A percentile compares a stretch with the other conserved stretches of the same genome.
Conservation (phyloP, 2,329 filamentous ascomycete genomes). For the Pseudophaeomoniella oleicola region DNA sequence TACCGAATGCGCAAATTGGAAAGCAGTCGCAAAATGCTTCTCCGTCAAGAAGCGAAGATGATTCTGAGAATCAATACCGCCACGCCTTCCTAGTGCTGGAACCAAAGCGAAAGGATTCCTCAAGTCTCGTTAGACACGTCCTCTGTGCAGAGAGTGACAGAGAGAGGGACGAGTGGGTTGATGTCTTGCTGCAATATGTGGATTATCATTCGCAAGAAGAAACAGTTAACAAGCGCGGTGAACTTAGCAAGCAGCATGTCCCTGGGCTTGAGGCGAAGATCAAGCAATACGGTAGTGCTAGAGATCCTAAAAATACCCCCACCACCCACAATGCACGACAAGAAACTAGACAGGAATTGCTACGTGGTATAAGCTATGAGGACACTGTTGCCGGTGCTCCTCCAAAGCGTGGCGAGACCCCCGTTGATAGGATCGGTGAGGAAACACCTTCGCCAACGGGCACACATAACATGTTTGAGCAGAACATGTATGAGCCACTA, state of each 20-base stretch:
- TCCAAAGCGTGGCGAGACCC: slow-evolving; percentile 32
- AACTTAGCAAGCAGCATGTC: slow-evolving; percentile 1
- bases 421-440: slow-evolving; percentile 16
- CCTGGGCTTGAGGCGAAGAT: slow-evolving; percentile 2
- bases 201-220: slow-evolving; percentile 39
- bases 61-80: slow-evolving; percentile 83
- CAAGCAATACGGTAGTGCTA: slow-evolving; percentile 1
- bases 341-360: slow-evolving; percentile 17
- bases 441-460: slow-evolving; percentile 20
- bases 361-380: slow-evolving; percentile 40
- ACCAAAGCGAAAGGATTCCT: slow-evolving; percentile 90
- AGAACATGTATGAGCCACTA: slow-evolving; percentile 15
- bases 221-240: slow-evolving; percentile 1
- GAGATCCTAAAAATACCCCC: slow-evolving; percentile 16
- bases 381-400: slow-evolving; percentile 43
- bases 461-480: slow-evolving; percentile 16
- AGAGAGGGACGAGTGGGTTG: slow-evolving; percentile 89
- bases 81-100: slow-evolving; percentile 93
- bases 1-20: slow-evolving; percentile 81
- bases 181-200: slow-evolving; percentile 76
- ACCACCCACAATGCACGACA: too few species aligned
- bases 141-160: slow-evolving; percentile 88
- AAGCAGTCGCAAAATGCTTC: slow-evolving; percentile 63
- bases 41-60: slow-evolving; percentile 50
- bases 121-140: slow-evolving; percentile 77